A percentile compares a stretch with the other conserved stretches of the same genome.
phyloP scores from a whole-genome alignment of 2,329 filamentous ascomycete genomes.

The Orbilia quercus region DNA sequence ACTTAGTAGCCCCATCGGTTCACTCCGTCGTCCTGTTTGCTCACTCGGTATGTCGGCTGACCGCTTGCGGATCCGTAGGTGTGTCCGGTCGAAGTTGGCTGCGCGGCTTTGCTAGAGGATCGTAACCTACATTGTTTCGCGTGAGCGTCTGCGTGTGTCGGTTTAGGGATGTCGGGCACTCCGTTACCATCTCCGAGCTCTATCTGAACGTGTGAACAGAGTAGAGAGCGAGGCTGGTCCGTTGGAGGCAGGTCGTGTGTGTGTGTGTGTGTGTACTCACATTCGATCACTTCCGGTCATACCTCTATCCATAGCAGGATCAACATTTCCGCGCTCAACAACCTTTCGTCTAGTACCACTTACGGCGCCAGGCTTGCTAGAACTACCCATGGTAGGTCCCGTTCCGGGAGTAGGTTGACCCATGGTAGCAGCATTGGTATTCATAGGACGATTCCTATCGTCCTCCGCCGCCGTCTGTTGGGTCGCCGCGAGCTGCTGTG shows the following conservation, averaged over 20 bases:
- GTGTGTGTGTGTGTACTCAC: conserved; percentile 56
- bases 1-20: conserved; percentile 59
- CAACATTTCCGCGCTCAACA: conserved; percentile 59
- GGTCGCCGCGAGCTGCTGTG: conserved; percentile 59
- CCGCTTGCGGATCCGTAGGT: conserved; percentile 56
- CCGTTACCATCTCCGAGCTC: conserved; percentile 51
- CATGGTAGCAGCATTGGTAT: conserved; percentile 58
- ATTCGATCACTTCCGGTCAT: conserved; percentile 60
- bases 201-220: conserved; percentile 37
- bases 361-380: conserved; percentile 58
- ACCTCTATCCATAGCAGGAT: conserved; percentile 60
- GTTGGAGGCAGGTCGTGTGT: conserved; percentile 50
- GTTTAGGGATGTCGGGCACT: conserved; percentile 43
- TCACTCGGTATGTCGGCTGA: conserved; percentile 59
- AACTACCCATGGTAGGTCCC: conserved; percentile 57
- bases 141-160: conserved; percentile 47
- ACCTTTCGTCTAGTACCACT: conserved; percentile 59
- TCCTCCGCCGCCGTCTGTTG: conserved; percentile 59
- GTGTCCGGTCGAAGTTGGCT: conserved; percentile 51
- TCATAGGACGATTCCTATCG: conserved; percentile 57
- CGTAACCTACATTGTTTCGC: conserved; percentile 59
- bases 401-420: conserved; percentile 58
- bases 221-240: conserved; percentile 40
- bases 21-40: conserved; percentile 58
- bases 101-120: conserved; percentile 60